These are phyloP conservation scores for Fusarium sp. DNA, from an alignment of 2,329 filamentous ascomycete genomes.

Conservation along the genomic window DNA sequence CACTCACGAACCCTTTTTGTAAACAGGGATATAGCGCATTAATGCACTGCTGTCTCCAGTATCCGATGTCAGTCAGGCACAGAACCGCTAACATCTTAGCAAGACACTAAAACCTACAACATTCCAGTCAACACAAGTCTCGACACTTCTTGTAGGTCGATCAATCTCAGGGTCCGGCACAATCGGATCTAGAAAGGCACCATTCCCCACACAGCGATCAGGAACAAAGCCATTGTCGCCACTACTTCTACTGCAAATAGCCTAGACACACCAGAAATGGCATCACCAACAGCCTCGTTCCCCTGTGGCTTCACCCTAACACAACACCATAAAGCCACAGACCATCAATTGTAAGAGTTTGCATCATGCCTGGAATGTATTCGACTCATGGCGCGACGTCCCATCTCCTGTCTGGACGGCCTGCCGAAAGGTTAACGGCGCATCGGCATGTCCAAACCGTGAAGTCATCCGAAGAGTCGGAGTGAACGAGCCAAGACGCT, in stretches of 20 bases:
- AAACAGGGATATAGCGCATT: no score
- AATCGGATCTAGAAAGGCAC: conserved; percentile 1
- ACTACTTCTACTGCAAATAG: conserved; percentile 9
- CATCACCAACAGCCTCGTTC: conserved; percentile 4
- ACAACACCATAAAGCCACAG: not conserved
- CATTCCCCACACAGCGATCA: not conserved
- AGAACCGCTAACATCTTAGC: no score
- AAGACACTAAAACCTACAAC: not conserved
- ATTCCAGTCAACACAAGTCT: conserved; percentile 19
- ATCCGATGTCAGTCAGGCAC: no score
- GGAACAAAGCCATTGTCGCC: conserved; percentile 24
- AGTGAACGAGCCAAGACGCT: not conserved
- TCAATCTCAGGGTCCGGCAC: not conserved
- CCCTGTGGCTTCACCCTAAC: not conserved
- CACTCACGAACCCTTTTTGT: no score
- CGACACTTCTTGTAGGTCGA: rapidly evolving
- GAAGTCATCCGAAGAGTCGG: not conserved
- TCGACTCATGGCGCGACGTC: conserved; percentile 3
- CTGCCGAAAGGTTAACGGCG: conserved; percentile 22
- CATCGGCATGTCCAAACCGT: not conserved
- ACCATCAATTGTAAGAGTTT: not conserved
- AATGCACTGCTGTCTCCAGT: no score
- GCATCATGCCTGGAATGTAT: conserved; percentile 13
- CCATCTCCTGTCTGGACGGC: not conserved
- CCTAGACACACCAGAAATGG: not conserved